phyloP scores from a whole-genome alignment of 495 filamentous ascomycete genomes.

The Achaetomiella virescens region DNA sequence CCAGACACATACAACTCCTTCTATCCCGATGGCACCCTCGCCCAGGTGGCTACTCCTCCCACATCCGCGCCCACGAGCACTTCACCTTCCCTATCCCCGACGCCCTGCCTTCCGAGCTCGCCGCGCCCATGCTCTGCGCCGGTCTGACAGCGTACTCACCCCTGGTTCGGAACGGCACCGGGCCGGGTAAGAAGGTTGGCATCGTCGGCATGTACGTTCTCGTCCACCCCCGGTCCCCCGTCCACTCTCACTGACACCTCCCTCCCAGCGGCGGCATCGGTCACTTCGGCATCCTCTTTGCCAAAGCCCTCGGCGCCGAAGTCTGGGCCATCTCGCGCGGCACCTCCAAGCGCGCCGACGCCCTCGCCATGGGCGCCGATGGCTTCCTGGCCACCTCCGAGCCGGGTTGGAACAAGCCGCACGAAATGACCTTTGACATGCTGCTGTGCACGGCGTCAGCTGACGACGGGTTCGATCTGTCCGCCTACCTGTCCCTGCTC shows the following conservation, averaged over 20 bases:
- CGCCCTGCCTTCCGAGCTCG: constrained; percentile 52
- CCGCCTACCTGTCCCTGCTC: background rate
- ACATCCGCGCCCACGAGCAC: constrained; percentile 71
- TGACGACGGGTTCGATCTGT: background rate
- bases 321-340: constrained; percentile 62
- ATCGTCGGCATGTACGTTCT: constrained; percentile 29
- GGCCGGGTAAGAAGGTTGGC: constrained; percentile 64
- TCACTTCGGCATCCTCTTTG: constrained; percentile 2
- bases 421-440: background rate
- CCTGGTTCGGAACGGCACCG: constrained; percentile 53
- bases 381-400: background rate
- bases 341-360: constrained; percentile 18
- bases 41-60: constrained; percentile 39
- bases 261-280: constrained; percentile 54
- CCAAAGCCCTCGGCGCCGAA: constrained; percentile 22
- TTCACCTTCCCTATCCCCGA: constrained; percentile 73
- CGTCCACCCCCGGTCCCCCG: background rate
- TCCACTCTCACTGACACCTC: background rate
- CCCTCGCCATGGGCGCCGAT: background rate
- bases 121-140: constrained; percentile 75
- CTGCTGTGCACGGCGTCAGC: background rate
- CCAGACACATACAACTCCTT: constrained; percentile 31
- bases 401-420: background rate
- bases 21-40: constrained; percentile 25
- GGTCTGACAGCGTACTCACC: constrained; percentile 69